These are phyloP conservation scores for Nannizzia gypsea DNA, from an alignment of 2,329 filamentous ascomycete genomes.

Conservation along the genomic window DNA sequence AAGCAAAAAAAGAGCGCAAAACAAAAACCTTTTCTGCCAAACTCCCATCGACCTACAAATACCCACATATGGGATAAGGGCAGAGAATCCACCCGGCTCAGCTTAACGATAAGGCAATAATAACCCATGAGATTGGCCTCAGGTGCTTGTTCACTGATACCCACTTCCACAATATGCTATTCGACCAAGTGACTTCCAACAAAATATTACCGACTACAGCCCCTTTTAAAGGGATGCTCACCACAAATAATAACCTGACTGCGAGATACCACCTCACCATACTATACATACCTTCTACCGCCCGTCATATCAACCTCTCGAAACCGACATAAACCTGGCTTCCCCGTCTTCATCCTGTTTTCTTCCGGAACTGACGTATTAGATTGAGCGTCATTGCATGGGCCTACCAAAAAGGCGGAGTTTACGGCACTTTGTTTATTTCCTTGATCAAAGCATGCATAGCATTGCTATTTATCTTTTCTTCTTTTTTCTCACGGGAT, in stretches of 20 bases:
- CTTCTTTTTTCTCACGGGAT: background rate
- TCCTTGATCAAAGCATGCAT: conserved; percentile 2
- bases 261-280: background rate
- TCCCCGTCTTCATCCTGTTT: background rate
- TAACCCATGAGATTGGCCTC: background rate
- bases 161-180: background rate
- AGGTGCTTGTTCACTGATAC: background rate
- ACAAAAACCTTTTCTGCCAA: background rate
- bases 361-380: background rate
- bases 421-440: background rate
- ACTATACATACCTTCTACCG: background rate
- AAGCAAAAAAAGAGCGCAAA: background rate
- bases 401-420: conserved; percentile 1
- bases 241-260: background rate
- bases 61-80: conserved; percentile 1
- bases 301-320: background rate
- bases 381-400: conserved; percentile 6
- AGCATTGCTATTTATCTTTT: conserved; percentile 1
- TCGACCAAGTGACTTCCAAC: background rate
- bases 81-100: conserved; percentile 1
- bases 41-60: background rate
- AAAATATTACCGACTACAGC: background rate
- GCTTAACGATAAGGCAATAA: background rate
- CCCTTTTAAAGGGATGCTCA: background rate
- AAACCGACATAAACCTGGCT: background rate